A percentile compares a stretch with the other conserved stretches of the same genome.
These are phyloP conservation scores for Geotrichum fermentans DNA, from an alignment of 1,139 yeast species.

Conservation along the genomic window DNA sequence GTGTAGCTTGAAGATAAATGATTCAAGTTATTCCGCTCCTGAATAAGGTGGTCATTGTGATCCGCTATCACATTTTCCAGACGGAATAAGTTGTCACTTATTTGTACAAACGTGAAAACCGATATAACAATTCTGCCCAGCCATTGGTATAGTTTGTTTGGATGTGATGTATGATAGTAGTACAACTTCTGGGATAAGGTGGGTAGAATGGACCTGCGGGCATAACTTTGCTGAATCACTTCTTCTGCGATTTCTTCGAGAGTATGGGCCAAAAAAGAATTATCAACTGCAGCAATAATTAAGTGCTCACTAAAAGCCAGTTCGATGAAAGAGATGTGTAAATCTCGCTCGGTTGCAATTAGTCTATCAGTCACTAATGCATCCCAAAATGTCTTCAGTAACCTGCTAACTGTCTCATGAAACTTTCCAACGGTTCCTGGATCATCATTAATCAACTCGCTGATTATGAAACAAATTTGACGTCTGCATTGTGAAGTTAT, in stretches of 20 bases:
- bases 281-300: conserved; percentile 25
- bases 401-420: neutral
- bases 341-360: conserved; percentile 57
- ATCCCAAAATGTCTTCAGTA: conserved; percentile 46
- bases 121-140: conserved; percentile 49
- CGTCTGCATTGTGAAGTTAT: conserved; percentile 20
- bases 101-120: conserved; percentile 49
- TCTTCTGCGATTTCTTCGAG: conserved; percentile 30
- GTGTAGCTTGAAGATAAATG: conserved; percentile 41
- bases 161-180: conserved; percentile 34
- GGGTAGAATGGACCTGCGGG: conserved; percentile 70
- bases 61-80: conserved; percentile 56
- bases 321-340: conserved; percentile 55
- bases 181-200: conserved; percentile 46
- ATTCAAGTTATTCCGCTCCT: conserved; percentile 8
- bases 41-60: conserved; percentile 41
- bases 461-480: conserved; percentile 18
- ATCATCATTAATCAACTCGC: conserved; percentile 7
- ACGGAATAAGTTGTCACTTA: conserved; percentile 52
- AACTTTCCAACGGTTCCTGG: neutral
- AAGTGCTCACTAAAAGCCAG: conserved; percentile 41
- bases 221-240: conserved; percentile 44
- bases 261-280: conserved; percentile 19
- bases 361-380: conserved; percentile 57
- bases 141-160: conserved; percentile 48